Base-by-base conservation (phyloP, 352 stramenopile species). In the Phytophthora sansomeana region DNA sequence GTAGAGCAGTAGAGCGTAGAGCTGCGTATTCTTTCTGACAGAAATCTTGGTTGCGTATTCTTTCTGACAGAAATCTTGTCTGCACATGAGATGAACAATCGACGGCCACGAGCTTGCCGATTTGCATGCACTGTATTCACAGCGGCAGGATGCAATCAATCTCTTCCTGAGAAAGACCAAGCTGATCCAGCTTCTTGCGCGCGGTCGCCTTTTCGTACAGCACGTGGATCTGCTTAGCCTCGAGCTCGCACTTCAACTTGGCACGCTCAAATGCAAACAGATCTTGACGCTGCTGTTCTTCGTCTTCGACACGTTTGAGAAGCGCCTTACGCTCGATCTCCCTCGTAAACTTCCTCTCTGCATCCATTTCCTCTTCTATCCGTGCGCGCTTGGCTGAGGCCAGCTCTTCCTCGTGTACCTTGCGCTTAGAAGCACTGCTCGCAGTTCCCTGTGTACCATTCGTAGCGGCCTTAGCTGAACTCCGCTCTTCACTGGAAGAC, bases 181-280 rank as follows among this genome's bases (percentile, higher is more conserved):
- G 69, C 30, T 81, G 75, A 19, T 80, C 57, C 32, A 86, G 60
- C 36, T 78, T 80, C 65, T 83, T 78, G 9, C 77, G 71, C 13
- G 74, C 77, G 35, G 78, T 65, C 51, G 69, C 69, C 30, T 81
- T 85, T 49, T 85, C 77, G 17, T 74, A 78, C 56, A 81, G 61
- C 38, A 83, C 41, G 36, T 85, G 74, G 44, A 85, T 41, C 26
- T 75, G 64, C 43, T 71, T 76, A 24, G 72, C 58, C 32, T 76
- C 55, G 28, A 79, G 19, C 46, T 79, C 72, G 33, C 39, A 66
- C 42, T 74, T 29, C 17, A 76, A 17, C 51, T 74, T 76, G 30
- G 58, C 55, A 21, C 56, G 57, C 32, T 79, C 62, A 16, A 79
- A 41, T 38, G 58, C 42, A 49, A 61, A 76, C 21, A 72, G 36